Evolutionary conservation across 2,329 filamentous ascomycete genomes (phyloP).

Genomic region (Trichocomaceae sp.): DNA sequence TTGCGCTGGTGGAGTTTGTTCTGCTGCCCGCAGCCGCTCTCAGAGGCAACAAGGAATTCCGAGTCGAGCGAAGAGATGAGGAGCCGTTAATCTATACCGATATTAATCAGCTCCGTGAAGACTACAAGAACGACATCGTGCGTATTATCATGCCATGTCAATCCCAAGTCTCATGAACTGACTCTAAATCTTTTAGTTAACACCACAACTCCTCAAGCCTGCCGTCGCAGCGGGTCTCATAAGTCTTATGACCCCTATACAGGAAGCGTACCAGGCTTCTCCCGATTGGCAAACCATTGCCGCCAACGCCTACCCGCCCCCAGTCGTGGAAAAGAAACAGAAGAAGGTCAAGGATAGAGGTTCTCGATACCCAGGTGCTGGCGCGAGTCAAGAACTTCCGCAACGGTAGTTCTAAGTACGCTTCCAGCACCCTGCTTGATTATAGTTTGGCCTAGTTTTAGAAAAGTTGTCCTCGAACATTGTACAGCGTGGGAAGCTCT

Average conservation of each 20-base stretch:
- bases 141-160: slow-evolving; percentile 23
- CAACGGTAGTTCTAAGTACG: too few species aligned
- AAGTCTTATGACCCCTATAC: slow-evolving; percentile 70
- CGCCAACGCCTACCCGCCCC: slow-evolving; percentile 71
- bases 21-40: background rate
- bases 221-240: slow-evolving; percentile 69
- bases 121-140: slow-evolving; percentile 74
- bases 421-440: too few species aligned
- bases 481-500: too few species aligned
- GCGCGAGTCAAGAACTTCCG: background rate
- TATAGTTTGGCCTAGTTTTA: too few species aligned
- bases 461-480: too few species aligned
- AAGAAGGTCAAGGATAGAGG: slow-evolving; percentile 75
- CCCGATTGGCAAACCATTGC: slow-evolving; percentile 75
- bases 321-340: slow-evolving; percentile 59
- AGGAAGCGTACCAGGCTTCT: slow-evolving; percentile 61
- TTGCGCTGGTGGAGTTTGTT: slow-evolving; percentile 43
- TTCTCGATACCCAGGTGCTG: slow-evolving; percentile 49
- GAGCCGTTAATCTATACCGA: slow-evolving; percentile 75
- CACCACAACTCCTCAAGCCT: slow-evolving; percentile 82
- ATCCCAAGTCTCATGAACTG: background rate
- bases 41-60: slow-evolving; percentile 55
- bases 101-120: slow-evolving; percentile 67
- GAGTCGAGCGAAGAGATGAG: slow-evolving; percentile 56
- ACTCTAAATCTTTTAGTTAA: slow-evolving; percentile 44